phyloP scores from a whole-genome alignment of 805 yeast species.

The Metschnikowia peoriensis region DNA sequence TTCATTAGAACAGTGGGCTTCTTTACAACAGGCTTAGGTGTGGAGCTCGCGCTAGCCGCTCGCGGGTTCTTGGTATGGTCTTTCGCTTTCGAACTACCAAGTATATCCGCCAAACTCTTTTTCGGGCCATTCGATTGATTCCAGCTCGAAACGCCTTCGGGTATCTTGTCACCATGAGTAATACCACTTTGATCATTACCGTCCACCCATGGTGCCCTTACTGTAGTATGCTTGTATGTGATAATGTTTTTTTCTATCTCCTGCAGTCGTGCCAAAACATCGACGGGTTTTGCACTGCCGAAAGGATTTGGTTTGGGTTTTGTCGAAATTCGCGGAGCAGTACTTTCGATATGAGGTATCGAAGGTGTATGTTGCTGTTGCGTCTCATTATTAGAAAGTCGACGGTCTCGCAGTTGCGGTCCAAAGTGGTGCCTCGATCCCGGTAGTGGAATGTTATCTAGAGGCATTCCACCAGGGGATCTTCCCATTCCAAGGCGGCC shows the following conservation, averaged over 20 bases:
- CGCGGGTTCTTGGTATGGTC: conserved; percentile 17
- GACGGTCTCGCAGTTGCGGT: conserved; percentile 8
- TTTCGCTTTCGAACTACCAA: conserved; percentile 26
- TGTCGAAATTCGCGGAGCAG: background rate
- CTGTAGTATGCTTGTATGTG: conserved; percentile 30
- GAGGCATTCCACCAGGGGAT: conserved; percentile 17
- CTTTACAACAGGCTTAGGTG: conserved; percentile 25
- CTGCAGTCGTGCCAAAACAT: conserved; percentile 59
- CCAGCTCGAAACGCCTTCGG: background rate
- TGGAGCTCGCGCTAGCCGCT: conserved; percentile 19
- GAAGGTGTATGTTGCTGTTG: background rate
- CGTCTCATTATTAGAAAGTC: background rate
- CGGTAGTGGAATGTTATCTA: conserved; percentile 11
- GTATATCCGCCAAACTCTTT: conserved; percentile 39
- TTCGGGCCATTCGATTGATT: conserved; percentile 16
- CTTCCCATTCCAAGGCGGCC: conserved; percentile 8
- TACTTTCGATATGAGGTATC: background rate
- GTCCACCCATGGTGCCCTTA: conserved; percentile 23
- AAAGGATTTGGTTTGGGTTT: conserved; percentile 62
- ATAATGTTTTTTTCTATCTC: conserved; percentile 50
- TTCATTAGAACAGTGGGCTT: conserved; percentile 39
- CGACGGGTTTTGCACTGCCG: conserved; percentile 86
- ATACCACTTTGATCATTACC: background rate
- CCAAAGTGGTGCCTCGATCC: conserved; percentile 4
- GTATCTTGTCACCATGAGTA: background rate